phyloP scores from a whole-genome alignment of 495 filamentous ascomycete genomes.

The Hypomontagnella submonticulosa region DNA sequence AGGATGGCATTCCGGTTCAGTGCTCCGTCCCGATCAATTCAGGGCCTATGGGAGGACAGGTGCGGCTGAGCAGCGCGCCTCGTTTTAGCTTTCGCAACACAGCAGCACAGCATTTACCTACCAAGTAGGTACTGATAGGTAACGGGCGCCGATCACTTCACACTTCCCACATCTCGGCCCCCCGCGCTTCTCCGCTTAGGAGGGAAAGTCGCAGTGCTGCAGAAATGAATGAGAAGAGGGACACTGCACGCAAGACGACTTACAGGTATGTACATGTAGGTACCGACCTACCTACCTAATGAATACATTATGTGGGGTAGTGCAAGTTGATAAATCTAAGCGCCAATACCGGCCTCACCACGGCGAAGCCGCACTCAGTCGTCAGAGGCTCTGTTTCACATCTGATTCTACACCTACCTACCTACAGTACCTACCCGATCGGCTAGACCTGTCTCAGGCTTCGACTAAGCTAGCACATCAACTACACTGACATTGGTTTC shows the following conservation, averaged over 20 bases:
- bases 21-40: too few species aligned
- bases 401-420: too few species aligned
- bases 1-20: conserved; percentile 11
- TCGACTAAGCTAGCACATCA: neutral
- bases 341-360: conserved; percentile 18
- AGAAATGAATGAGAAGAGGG: too few species aligned
- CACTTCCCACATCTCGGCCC: too few species aligned
- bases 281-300: neutral
- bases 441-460: neutral
- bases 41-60: too few species aligned
- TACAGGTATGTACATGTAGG: too few species aligned
- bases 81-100: too few species aligned
- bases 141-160: neutral
- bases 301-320: neutral
- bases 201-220: too few species aligned
- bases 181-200: too few species aligned
- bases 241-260: too few species aligned
- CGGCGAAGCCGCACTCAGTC: conserved; percentile 20
- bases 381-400: conserved; percentile 12
- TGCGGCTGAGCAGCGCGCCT: too few species aligned
- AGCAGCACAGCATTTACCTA: neutral
- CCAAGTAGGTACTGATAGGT: neutral
- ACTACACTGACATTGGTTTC: neutral
- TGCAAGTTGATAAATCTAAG: conserved; percentile 10
- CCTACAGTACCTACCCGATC: too few species aligned